Percentiles rank a stretch among this genome's conserved stretches.
phyloP scores from a whole-genome alignment of 2,329 filamentous ascomycete genomes.

The Trichoderma brevicompactum region DNA sequence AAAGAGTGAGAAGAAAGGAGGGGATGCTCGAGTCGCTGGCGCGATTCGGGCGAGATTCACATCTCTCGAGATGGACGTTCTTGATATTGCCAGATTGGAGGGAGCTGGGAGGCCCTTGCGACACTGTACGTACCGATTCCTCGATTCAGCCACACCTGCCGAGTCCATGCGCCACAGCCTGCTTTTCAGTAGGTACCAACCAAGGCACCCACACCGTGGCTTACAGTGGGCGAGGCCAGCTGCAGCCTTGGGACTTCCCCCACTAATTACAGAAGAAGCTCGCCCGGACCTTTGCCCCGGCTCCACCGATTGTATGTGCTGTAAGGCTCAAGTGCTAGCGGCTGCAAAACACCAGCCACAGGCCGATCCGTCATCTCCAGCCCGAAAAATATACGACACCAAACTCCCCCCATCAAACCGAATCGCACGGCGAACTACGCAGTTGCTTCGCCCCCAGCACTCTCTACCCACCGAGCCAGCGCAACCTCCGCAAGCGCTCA shows the following conservation, averaged over 20 bases:
- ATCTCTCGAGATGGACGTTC: constrained; percentile 32
- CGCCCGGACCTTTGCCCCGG: too few species aligned
- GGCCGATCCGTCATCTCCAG: not conserved
- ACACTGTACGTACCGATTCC: constrained; percentile 2
- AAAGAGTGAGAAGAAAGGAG: constrained; percentile 22
- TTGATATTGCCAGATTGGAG: constrained; percentile 25
- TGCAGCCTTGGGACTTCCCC: not conserved
- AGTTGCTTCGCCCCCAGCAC: not conserved
- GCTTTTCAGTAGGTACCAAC: too few species aligned
- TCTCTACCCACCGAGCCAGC: not conserved
- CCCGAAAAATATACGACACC: not conserved
- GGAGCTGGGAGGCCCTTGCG: not conserved
- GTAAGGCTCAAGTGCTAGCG: too few species aligned
- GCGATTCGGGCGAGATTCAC: constrained; percentile 32
- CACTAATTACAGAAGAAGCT: constrained; percentile 9
- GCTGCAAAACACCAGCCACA: not conserved
- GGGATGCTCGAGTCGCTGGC: constrained; percentile 28
- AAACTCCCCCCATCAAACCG: not conserved
- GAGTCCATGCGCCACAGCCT: constrained; percentile 14
- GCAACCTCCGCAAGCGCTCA: not conserved
- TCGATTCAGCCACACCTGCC: not conserved
- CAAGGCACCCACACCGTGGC: too few species aligned
- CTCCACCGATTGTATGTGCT: too few species aligned
- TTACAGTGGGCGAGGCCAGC: not conserved
- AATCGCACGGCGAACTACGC: not conserved